Percentiles rank a stretch among this genome's conserved stretches.
These are phyloP conservation scores for Nakaseomyces sp. DNA, from an alignment of 1,139 yeast genomes.

Conservation along the genomic window DNA sequence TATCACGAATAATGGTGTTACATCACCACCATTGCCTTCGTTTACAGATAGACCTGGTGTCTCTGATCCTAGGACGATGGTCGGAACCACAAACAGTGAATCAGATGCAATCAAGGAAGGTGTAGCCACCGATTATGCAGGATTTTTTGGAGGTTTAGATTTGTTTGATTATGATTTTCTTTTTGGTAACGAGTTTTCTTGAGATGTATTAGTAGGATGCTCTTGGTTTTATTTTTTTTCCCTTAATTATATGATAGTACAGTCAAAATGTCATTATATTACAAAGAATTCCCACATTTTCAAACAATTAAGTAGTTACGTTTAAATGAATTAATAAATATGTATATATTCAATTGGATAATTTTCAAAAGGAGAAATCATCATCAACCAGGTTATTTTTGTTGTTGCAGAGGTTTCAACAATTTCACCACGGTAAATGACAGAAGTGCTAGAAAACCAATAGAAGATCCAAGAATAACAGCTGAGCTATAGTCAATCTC, in stretches of 20 bases:
- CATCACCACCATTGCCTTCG: neutral
- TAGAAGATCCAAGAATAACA: constrained; percentile 58
- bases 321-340: neutral
- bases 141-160: constrained; percentile 22
- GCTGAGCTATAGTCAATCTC: constrained; percentile 37
- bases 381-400: neutral
- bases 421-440: constrained; percentile 21
- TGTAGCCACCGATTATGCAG: constrained; percentile 13
- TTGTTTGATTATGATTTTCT: constrained; percentile 27
- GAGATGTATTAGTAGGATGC: neutral
- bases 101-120: constrained; percentile 7
- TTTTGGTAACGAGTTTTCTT: constrained; percentile 17
- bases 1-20: neutral
- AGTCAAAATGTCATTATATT: too few relatives aligned
- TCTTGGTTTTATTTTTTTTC: too few relatives aligned
- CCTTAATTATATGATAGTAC: neutral
- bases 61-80: neutral
- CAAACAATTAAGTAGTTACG: too few relatives aligned
- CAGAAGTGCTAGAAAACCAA: constrained; percentile 39
- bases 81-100: constrained; percentile 5
- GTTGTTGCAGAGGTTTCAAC: constrained; percentile 12
- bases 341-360: neutral
- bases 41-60: neutral
- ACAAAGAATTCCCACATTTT: too few relatives aligned
- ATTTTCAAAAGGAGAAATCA: too few relatives aligned